Percentiles rank a stretch among this genome's conserved stretches.
These are phyloP conservation scores for Cladosporium phlei DNA, from an alignment of 2,329 filamentous ascomycete genomes.

Conservation along the genomic window DNA sequence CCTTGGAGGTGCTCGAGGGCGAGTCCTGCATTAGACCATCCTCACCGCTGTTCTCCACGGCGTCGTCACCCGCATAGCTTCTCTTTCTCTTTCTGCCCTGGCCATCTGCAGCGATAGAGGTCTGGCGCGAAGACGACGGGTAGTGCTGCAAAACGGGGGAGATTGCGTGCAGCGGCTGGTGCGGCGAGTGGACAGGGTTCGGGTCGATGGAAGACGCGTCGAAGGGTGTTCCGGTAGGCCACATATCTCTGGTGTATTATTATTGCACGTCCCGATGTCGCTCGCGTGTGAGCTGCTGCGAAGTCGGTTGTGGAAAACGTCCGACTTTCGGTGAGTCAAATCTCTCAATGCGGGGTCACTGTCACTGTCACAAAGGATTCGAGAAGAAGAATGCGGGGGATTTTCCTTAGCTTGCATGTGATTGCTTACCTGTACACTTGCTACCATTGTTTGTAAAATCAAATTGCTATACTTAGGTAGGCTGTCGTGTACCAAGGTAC, in stretches of 20 bases:
- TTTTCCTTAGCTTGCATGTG: no score
- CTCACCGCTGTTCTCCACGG: conserved; percentile 9
- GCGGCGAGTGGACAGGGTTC: conserved; percentile 11
- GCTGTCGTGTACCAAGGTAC: no score
- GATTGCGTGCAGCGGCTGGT: conserved; percentile 14
- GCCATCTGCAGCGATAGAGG: conserved; percentile 10
- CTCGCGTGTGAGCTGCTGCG: conserved; percentile 10
- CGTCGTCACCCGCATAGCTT: conserved; percentile 15
- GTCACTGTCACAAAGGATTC: no score
- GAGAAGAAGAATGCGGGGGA: no score
- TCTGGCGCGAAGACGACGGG: conserved; percentile 10
- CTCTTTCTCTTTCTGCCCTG: conserved; percentile 14
- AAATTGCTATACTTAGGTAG: no score
- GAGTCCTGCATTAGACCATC: conserved; percentile 12
- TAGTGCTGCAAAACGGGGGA: conserved; percentile 15
- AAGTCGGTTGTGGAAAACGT: conserved; percentile 5
- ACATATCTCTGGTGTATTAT: conserved; percentile 22
- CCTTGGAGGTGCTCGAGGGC: conserved; percentile 17
- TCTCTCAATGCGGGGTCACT: conserved; percentile 6
- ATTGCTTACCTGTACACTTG: no score
- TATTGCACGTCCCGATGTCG: conserved; percentile 16
- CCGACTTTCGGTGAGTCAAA: conserved; percentile 10
- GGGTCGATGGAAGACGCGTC: conserved; percentile 20
- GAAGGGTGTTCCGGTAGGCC: conserved; percentile 22
- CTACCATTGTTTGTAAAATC: no score